Conservation (phyloP, 2,329 filamentous ascomycete species). For the Cadophora gregata region DNA sequence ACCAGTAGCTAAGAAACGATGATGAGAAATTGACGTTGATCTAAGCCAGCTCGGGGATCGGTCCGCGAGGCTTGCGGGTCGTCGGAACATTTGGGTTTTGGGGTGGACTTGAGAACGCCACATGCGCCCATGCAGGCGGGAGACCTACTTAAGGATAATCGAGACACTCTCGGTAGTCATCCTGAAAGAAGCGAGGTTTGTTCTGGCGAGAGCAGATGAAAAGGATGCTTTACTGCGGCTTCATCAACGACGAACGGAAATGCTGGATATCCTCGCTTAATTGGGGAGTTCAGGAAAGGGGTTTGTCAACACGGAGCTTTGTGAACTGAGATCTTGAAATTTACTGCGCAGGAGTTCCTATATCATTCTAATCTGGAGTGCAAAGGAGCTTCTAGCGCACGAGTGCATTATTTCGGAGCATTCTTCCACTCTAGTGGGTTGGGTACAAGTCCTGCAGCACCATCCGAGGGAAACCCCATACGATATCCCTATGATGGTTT, state of each 20-base stretch:
- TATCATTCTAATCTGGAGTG: too few relatives aligned
- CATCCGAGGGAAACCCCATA: too few relatives aligned
- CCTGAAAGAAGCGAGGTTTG: neutral
- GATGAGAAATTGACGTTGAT: neutral
- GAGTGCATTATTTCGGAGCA: too few relatives aligned
- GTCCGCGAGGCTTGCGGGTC: neutral
- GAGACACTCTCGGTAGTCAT: neutral
- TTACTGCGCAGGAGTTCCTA: too few relatives aligned
- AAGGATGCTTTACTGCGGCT: neutral
- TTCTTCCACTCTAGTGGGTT: too few relatives aligned
- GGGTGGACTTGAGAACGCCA: neutral
- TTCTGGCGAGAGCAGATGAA: neutral
- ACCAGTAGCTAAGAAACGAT: neutral
- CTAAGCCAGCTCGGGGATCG: neutral
- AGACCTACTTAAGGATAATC: neutral
- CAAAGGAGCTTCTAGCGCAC: too few relatives aligned
- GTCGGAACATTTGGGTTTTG: neutral
- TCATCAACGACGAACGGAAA: neutral
- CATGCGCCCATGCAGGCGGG: neutral
- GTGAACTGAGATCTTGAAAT: too few relatives aligned
- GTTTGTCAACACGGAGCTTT: neutral
- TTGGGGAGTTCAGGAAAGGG: neutral
- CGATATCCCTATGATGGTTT: too few relatives aligned
- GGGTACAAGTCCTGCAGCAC: too few relatives aligned
- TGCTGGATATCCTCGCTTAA: neutral